Base-by-base conservation (phyloP, 139 green algal species). In the Closterium sp. region DNA sequence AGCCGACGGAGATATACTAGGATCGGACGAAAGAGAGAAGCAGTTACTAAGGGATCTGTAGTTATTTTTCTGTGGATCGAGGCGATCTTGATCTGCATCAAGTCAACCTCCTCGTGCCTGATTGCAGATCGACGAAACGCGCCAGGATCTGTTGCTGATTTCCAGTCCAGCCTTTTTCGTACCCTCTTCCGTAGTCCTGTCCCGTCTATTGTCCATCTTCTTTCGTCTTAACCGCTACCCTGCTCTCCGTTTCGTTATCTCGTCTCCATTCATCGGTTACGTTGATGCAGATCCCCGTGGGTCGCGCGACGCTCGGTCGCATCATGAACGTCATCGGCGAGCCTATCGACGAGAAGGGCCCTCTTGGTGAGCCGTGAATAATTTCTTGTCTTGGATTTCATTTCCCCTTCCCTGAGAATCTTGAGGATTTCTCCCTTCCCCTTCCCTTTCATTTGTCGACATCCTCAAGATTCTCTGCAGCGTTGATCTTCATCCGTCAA, bases 281-380 rank as follows among this genome's bases (percentile, higher is more conserved):
- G 0, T 2, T 92, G 2, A 7, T 88, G 42, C 89, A 92, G 89
- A 85, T 92, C 89, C 89, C 89, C 28, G 89, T 92, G 34, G 89
- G 89, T 9, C 89, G 97, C 34, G 97, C 98, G 88, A 99, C 98
- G 13, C 95, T 99, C 90, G 98, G 98, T 9, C 97, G 98, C 90
- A 99, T 99, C 96, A 98, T 99, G 92, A 99, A 99, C 94, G 98
- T 99, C 32, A 99, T 99, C 94, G 98, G 98, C 70, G 98, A 99
- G 96, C 97, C 98, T 21, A 98, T 99, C 85, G 98, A 99, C 89
- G 98, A 99, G 96, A 96, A 95, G 62, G 98, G 98, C 38, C 98
- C 98, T 86, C 97, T 99, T 38, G 93, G 97, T 95, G 79, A 89
- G 94, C 24, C 21, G 7, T 50, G 38, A 1, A 50, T 50, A n/a